phyloP scores from a whole-genome alignment of 306 rosid species.

The Pterocarpus macrocarpus region DNA sequence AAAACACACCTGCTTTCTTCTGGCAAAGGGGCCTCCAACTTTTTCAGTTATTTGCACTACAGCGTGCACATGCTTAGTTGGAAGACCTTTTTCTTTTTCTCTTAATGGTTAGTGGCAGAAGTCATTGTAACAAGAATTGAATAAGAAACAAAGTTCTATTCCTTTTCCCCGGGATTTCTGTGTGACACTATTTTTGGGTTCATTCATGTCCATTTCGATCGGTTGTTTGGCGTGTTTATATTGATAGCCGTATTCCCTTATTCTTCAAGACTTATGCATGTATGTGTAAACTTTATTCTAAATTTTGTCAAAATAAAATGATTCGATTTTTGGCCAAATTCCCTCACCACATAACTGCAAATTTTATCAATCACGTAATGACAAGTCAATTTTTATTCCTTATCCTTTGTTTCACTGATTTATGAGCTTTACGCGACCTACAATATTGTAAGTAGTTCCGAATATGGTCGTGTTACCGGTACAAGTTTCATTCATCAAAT shows the following conservation, averaged over 20 bases:
- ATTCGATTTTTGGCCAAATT: conserved; percentile 22
- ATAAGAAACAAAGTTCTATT: conserved; percentile 27
- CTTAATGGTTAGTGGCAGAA: conserved; percentile 7
- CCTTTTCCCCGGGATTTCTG: conserved; percentile 31
- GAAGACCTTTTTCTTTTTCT: conserved; percentile 36
- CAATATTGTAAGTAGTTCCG: conserved; percentile 13
- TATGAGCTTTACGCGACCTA: neutral
- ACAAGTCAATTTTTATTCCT: conserved; percentile 22
- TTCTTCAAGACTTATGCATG: neutral
- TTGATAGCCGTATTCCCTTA: conserved; percentile 2
- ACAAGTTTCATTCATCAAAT: neutral
- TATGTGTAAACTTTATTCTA: conserved; percentile 21
- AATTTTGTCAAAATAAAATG: neutral
- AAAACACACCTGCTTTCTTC: conserved; percentile 30
- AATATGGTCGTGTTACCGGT: conserved; percentile 1
- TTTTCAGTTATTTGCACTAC: conserved; percentile 21
- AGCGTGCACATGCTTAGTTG: conserved; percentile 24
- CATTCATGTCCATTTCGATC: conserved; percentile 36
- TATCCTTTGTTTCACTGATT: conserved; percentile 15
- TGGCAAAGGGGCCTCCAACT: conserved; percentile 38
- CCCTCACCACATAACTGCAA: conserved; percentile 7
- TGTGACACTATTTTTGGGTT: conserved; percentile 43
- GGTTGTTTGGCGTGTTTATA: neutral
- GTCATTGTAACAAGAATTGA: conserved; percentile 33
- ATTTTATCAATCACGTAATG: conserved; percentile 20